Conservation (phyloP, 2,329 filamentous ascomycete species). For the Pestalotiopsis sp. region DNA sequence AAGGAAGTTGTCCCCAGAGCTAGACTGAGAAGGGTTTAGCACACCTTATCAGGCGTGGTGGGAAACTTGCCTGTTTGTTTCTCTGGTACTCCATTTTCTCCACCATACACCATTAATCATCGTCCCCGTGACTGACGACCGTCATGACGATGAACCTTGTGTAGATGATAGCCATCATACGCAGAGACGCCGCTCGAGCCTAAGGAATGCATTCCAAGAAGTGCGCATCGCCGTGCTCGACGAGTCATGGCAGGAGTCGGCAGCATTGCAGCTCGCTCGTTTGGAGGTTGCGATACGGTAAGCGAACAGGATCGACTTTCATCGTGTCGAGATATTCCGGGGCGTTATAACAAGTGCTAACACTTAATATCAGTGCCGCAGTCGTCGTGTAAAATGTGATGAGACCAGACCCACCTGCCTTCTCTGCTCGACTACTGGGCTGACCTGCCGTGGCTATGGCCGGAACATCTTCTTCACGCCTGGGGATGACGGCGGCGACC, state of each 20-base stretch:
- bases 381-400: slow-evolving; percentile 40
- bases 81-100: not conserved
- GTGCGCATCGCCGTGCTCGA: not conserved
- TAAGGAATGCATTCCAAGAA: not conserved
- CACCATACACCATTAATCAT: not conserved
- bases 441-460: slow-evolving; percentile 36
- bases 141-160: not conserved
- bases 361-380: slow-evolving; percentile 31
- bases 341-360: not conserved
- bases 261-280: not conserved
- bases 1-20: not conserved
- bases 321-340: not conserved
- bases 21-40: not conserved
- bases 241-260: not conserved
- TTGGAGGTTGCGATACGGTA: slow-evolving; percentile 8
- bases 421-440: slow-evolving; percentile 29
- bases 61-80: not conserved
- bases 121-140: not conserved
- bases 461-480: slow-evolving; percentile 39
- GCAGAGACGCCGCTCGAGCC: not conserved
- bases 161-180: not conserved
- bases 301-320: not conserved
- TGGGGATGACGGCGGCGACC: slow-evolving; percentile 17
- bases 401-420: slow-evolving; percentile 35
- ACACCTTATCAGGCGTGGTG: not conserved